Evolutionary conservation across 23 red algal species (phyloP), one percentile per base, ranked within the genome.

Genomic region (Cyanidium caldarium): DNA sequence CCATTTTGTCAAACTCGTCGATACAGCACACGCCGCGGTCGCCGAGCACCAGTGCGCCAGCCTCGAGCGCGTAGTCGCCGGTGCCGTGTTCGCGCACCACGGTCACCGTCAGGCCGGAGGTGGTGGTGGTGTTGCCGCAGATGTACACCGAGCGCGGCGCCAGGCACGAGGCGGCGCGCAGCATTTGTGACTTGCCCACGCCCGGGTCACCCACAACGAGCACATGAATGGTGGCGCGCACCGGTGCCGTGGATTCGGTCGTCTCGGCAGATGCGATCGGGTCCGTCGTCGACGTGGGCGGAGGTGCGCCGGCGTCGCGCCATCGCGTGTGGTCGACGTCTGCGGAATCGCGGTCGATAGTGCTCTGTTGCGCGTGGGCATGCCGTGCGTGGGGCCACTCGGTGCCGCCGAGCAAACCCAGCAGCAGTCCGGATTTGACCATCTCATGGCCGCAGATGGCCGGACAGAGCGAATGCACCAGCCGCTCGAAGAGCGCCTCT

Each of bases 1-100:
- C 35, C 92, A 98, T 98, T 57, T 98, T 98, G 40, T 98, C 92
- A 69, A 98, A 98, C 43, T 98, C 92, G 75, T 98, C 92, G 37
- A 98, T 89, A 51, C 84, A 88, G 26, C 85, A 88, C 2, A 98
- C 72, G 33, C 92, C 84, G 40, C 81, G 70, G 78, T 98, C 92
- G 17, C 73, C 92, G 0, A 98, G 46, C 35, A 98, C 92, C 15
- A 98, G 68, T 31, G 92, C 92, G 3, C 92, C 92, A 3, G 92
- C 92, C 68, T 98, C 92, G 40, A 98, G 77, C 20, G 82, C 79
- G 68, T 87, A 98, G 45, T 98, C 92, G 0, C 85, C 85, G 23
- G 66, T 65, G 12, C 73, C 74, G 34, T 74, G 67, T 68, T 98
- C 92, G 34, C 83, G 77, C 13, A 84, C 84, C 30, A 98, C 85